phyloP scores from a whole-genome alignment of 169 alveolate genomes.

The Babesia bovis region DNA sequence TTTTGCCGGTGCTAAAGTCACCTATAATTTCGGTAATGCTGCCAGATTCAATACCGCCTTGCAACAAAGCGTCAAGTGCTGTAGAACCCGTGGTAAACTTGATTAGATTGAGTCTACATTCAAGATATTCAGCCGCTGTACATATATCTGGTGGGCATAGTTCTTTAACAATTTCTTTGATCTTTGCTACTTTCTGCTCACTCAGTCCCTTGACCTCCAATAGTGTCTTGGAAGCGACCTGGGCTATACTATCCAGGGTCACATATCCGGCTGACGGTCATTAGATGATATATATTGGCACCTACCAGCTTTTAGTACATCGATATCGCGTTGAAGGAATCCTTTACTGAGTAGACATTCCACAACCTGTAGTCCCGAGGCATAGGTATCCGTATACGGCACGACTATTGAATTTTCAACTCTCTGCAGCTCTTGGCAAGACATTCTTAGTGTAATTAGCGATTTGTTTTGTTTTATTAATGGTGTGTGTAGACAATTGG shows the following conservation, averaged over 20 bases:
- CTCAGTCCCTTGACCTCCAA: conserved; percentile 93
- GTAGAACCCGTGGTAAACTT: conserved; percentile 93
- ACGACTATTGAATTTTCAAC: conserved; percentile 42
- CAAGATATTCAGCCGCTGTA: conserved; percentile 89
- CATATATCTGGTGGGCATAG: conserved; percentile 89
- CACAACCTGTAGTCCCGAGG: conserved; percentile 76
- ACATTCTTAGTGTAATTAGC: conserved; percentile 45
- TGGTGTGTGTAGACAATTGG: neutral
- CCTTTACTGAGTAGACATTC: conserved; percentile 84
- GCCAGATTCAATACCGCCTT: conserved; percentile 98
- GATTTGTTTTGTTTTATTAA: neutral
- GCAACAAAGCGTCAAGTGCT: conserved; percentile 91
- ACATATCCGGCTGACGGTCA: conserved; percentile 82
- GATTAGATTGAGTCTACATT: conserved; percentile 89
- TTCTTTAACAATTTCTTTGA: conserved; percentile 90
- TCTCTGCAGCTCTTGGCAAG: conserved; percentile 54
- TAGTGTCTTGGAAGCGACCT: conserved; percentile 88
- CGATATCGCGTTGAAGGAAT: conserved; percentile 86
- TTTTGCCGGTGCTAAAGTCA: conserved; percentile 97
- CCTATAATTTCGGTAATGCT: conserved; percentile 97
- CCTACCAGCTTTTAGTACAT: conserved; percentile 86
- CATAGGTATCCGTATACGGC: conserved; percentile 62
- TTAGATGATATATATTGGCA: neutral
- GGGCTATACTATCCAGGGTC: conserved; percentile 92
- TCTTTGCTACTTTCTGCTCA: conserved; percentile 94